A percentile compares a stretch with the other conserved stretches of the same genome.
Evolutionary conservation across 345 rosid genomes (phyloP).

Genomic region (Salix brachista): DNA sequence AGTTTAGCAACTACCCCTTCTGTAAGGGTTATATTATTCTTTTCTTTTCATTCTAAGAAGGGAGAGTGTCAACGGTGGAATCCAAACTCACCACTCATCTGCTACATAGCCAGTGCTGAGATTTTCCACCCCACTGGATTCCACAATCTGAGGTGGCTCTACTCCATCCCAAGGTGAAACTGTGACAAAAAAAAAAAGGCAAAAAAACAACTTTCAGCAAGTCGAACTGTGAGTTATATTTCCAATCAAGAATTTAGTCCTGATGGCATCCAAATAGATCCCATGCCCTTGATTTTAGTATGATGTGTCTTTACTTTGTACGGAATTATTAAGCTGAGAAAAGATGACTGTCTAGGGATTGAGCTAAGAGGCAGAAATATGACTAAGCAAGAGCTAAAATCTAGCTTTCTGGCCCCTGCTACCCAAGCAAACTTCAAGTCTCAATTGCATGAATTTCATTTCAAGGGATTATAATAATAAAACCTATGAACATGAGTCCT

Average conservation of each 20-base stretch:
- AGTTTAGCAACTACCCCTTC: not conserved
- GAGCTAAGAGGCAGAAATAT: not conserved
- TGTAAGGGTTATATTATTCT: not conserved
- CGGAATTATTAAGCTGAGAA: not conserved
- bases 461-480: not conserved
- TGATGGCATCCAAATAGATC: not conserved
- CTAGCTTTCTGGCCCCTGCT: not conserved
- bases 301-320: not conserved
- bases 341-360: not conserved
- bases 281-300: not conserved
- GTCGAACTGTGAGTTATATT: not conserved
- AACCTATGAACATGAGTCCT: not conserved
- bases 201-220: constrained; percentile 9
- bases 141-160: constrained; percentile 26
- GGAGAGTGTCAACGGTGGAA: not conserved
- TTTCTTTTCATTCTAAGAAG: not conserved
- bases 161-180: constrained; percentile 76
- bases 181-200: constrained; percentile 32
- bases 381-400: not conserved
- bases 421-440: not conserved
- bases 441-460: not conserved
- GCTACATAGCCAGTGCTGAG: constrained; percentile 58
- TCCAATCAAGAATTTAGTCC: not conserved
- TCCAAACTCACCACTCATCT: constrained; percentile 77
- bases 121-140: constrained; percentile 28